These are phyloP conservation scores for Yamadazyma diddensiae DNA, from an alignment of 1,139 yeast genomes.

Conservation along the genomic window DNA sequence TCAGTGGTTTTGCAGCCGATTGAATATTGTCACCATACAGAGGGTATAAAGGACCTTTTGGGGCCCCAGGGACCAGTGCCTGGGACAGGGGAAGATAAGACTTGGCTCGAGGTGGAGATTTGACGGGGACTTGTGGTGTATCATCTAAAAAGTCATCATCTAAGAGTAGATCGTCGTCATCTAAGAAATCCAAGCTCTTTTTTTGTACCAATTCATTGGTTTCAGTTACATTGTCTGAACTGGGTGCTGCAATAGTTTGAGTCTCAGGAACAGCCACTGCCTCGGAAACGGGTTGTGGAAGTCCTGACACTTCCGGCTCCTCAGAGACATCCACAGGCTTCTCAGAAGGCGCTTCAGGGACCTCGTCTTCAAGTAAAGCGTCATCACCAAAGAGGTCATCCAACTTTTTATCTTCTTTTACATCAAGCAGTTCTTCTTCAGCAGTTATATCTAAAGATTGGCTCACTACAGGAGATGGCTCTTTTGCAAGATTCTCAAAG, in stretches of 20 bases:
- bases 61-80: no score
- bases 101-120: background rate
- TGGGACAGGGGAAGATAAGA: no score
- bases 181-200: conserved; percentile 12
- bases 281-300: no score
- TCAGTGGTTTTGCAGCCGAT: background rate
- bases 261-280: no score
- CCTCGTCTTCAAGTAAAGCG: conserved; percentile 11
- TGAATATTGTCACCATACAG: background rate
- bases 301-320: no score
- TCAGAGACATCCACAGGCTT: no score
- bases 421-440: background rate
- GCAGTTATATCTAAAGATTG: no score
- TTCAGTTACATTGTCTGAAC: background rate
- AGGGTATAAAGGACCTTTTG: conserved; percentile 7
- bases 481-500: no score
- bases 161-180: conserved; percentile 17
- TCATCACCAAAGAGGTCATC: conserved; percentile 14
- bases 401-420: conserved; percentile 1
- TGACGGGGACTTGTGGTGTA: conserved; percentile 3
- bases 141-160: conserved; percentile 15
- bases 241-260: no score
- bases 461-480: no score
- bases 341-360: no score
- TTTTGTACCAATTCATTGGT: background rate